These are phyloP conservation scores for Catenaria anguillulae DNA, from an alignment of 371 early-diverging fungal genomes.

Conservation along the genomic window DNA sequence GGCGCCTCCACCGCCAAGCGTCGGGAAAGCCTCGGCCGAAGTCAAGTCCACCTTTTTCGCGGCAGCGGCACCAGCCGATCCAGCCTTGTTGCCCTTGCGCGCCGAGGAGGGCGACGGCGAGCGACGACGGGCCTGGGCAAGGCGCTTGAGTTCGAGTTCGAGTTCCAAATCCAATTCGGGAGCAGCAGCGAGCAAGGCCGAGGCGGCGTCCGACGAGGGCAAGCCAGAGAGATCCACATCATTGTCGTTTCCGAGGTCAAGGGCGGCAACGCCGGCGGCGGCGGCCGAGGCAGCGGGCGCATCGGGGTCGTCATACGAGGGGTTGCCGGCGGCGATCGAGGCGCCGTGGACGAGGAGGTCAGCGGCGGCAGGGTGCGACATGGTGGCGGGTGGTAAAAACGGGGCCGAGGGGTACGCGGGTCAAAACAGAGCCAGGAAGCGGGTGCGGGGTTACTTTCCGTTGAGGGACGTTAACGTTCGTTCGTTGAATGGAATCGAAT, in stretches of 20 bases:
- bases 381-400: no score
- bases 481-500: no score
- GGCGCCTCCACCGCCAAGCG: slow-evolving; percentile 39
- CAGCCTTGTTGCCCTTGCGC: neutral
- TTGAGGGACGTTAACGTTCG: no score
- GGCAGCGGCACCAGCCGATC: no score
- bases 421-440: no score
- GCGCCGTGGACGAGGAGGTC: no score
- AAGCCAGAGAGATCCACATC: neutral
- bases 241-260: neutral
- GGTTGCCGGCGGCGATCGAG: no score
- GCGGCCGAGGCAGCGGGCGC: neutral
- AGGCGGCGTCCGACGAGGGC: neutral
- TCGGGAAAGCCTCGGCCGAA: slow-evolving; percentile 53
- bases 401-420: no score
- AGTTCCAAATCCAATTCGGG: neutral
- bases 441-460: no score
- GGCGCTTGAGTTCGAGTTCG: neutral
- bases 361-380: no score
- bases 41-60: slow-evolving; percentile 29
- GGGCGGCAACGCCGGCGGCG: neutral
- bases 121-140: neutral
- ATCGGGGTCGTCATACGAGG: neutral
- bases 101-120: neutral
- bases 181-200: no score